phyloP scores from a whole-genome alignment of 2,329 filamentous ascomycete genomes.

The Zalaria sp. region DNA sequence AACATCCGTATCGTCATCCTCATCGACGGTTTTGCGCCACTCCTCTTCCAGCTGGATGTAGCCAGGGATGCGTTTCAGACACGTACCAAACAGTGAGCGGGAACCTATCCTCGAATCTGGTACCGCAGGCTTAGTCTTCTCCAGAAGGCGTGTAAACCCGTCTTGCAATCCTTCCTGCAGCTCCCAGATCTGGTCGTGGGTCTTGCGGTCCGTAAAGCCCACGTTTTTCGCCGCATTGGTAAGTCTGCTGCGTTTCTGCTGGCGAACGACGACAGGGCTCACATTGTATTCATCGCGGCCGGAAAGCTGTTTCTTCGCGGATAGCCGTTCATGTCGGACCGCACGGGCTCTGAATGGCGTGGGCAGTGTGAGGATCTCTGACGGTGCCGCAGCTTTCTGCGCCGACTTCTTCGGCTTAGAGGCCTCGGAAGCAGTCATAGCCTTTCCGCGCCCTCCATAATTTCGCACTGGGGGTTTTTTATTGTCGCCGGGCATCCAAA shows the following conservation, averaged over 20 bases:
- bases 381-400: background rate
- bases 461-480: background rate
- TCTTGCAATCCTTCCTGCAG: conserved; percentile 5
- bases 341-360: conserved; percentile 6
- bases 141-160: conserved; percentile 6
- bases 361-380: conserved; percentile 3
- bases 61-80: conserved; percentile 24
- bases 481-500: conserved; percentile 7
- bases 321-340: background rate
- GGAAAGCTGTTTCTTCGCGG: background rate
- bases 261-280: background rate
- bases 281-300: background rate
- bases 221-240: background rate
- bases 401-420: background rate
- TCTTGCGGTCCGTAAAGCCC: background rate
- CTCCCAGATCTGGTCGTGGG: conserved; percentile 4
- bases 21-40: conserved; percentile 18
- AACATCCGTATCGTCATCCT: conserved; percentile 20
- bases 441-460: conserved; percentile 1
- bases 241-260: background rate
- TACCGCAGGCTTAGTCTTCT: conserved; percentile 16
- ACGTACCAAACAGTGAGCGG: conserved; percentile 22
- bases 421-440: background rate
- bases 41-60: conserved; percentile 26
- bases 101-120: conserved; percentile 17